phyloP scores from a whole-genome alignment of 208 protist genomes.

The Porcisia deanei region DNA sequence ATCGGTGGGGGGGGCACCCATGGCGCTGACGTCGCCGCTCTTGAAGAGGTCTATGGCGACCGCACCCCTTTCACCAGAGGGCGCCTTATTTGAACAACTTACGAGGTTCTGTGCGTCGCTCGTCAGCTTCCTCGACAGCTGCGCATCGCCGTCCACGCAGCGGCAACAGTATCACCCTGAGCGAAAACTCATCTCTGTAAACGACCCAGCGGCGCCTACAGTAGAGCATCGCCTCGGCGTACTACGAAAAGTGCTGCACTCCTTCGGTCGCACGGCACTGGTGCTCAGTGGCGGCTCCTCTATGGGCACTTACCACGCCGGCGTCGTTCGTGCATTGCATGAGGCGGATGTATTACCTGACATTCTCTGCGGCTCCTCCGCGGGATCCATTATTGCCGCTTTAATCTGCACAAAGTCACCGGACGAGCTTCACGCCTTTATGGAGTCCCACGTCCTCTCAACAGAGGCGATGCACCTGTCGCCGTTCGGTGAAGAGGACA shows the following conservation, averaged over 20 bases:
- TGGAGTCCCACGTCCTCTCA: constrained; percentile 42
- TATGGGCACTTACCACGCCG: constrained; percentile 84
- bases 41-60: neutral
- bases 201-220: neutral
- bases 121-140: constrained; percentile 7
- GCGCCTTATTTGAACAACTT: constrained; percentile 7
- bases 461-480: constrained; percentile 50
- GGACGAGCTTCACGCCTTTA: constrained; percentile 44
- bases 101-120: constrained; percentile 6
- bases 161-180: neutral
- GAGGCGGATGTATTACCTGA: constrained; percentile 63
- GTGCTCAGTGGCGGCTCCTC: constrained; percentile 74
- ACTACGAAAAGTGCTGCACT: constrained; percentile 49
- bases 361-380: constrained; percentile 74
- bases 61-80: constrained; percentile 1
- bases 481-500: constrained; percentile 54
- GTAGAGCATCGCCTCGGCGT: constrained; percentile 43
- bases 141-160: neutral
- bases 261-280: constrained; percentile 77
- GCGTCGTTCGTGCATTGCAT: constrained; percentile 64
- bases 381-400: constrained; percentile 75
- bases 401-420: constrained; percentile 61
- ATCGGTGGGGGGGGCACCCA: neutral
- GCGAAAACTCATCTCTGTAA: neutral
- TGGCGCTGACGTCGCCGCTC: neutral